These are phyloP conservation scores for Exserohilum rostratum DNA, from an alignment of 2,329 filamentous ascomycete genomes.

Conservation along the genomic window DNA sequence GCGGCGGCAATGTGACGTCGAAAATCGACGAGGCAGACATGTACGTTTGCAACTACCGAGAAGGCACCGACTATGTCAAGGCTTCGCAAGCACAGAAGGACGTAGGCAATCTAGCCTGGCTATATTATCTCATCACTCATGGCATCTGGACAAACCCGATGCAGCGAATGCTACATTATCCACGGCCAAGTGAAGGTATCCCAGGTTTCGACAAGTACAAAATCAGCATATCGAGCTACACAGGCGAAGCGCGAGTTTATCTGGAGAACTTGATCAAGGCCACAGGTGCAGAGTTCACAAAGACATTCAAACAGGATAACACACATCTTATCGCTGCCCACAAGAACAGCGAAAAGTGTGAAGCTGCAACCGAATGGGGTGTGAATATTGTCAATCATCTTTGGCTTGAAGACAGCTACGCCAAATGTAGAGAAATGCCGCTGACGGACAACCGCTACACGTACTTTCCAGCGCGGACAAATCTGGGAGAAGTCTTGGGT, in stretches of 20 bases:
- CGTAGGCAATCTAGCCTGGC: conserved; percentile 91
- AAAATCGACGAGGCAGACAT: conserved; percentile 75
- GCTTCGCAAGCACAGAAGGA: conserved; percentile 80
- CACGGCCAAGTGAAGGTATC: conserved; percentile 76
- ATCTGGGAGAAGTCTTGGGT: conserved; percentile 90
- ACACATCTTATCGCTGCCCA: conserved; percentile 95
- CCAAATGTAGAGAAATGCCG: conserved; percentile 78
- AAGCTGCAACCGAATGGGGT: conserved; percentile 90
- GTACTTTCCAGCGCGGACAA: conserved; percentile 86
- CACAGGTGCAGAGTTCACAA: conserved; percentile 86
- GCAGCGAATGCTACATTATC: conserved; percentile 86
- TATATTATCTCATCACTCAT: conserved; percentile 88
- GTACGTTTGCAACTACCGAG: conserved; percentile 85
- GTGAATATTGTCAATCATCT: conserved; percentile 91
- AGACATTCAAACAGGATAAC: conserved; percentile 93
- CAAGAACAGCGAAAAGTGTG: conserved; percentile 87
- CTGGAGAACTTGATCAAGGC: conserved; percentile 89
- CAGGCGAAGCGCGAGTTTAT: conserved; percentile 90
- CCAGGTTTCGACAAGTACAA: conserved; percentile 76
- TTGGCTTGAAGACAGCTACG: conserved; percentile 97
- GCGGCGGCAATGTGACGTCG: conserved; percentile 72
- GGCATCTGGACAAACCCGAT: conserved; percentile 89
- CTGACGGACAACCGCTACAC: conserved; percentile 78
- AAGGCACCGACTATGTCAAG: conserved; percentile 75
- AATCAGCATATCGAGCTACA: conserved; percentile 95